phyloP scores from a whole-genome alignment of 2,329 filamentous ascomycete species.

The Fusarium proliferatum region DNA sequence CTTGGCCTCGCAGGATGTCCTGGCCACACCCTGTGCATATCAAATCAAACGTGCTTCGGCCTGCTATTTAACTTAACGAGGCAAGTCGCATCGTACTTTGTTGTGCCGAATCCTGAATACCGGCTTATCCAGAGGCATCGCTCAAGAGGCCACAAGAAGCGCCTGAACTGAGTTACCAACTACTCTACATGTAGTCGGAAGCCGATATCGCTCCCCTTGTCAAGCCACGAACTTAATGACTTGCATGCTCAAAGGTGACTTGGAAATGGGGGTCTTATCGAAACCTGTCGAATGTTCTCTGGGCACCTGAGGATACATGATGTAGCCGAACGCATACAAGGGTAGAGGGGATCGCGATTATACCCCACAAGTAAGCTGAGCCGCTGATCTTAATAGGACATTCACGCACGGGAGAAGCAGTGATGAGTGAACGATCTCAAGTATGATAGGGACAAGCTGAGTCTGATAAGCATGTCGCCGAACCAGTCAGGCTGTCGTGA shows the following conservation, averaged over 20 bases:
- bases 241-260: neutral
- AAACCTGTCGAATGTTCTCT: conserved; percentile 6
- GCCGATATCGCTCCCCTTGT: neutral
- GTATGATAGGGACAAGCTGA: neutral
- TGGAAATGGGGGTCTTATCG: neutral
- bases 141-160: conserved; percentile 23
- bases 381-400: neutral
- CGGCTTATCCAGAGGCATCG: conserved; percentile 14
- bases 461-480: neutral
- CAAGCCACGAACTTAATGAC: neutral
- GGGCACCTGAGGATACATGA: neutral
- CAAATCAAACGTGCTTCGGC: neutral
- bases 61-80: neutral
- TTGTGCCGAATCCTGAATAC: conserved; percentile 3
- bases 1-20: neutral
- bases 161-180: neutral
- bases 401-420: neutral
- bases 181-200: neutral
- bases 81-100: conserved; percentile 1
- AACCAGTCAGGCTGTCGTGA: neutral
- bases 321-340: neutral
- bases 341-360: neutral
- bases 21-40: conserved; percentile 4
- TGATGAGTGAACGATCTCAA: neutral
- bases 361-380: conserved; percentile 1